These are phyloP conservation scores for Talaromyces adpressus DNA, from an alignment of 495 filamentous ascomycete species.

Conservation along the genomic window DNA sequence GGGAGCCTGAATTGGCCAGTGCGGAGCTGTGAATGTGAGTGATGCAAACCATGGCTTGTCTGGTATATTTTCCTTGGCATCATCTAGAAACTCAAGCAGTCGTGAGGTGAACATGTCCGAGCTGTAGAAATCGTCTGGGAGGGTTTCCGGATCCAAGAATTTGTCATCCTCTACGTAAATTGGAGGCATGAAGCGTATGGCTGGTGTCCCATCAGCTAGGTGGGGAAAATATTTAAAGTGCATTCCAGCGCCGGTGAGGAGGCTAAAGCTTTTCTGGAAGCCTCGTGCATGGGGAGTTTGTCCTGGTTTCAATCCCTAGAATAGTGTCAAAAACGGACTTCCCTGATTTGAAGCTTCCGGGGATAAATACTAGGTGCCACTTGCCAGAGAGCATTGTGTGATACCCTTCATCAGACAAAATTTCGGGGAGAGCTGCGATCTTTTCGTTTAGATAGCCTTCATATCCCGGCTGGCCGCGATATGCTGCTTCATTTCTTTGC, in stretches of 20 bases:
- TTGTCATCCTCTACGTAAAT: background rate
- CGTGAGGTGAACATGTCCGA: too few species aligned
- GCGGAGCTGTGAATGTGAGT: conserved; percentile 53
- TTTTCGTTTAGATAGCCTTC: conserved; percentile 59
- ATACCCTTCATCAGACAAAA: conserved; percentile 56
- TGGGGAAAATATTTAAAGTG: background rate
- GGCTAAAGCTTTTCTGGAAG: conserved; percentile 19
- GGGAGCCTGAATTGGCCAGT: conserved; percentile 55
- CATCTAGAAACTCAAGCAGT: conserved; percentile 47
- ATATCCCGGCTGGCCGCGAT: conserved; percentile 55
- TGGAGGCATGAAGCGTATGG: background rate
- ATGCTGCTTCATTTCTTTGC: conserved; percentile 33
- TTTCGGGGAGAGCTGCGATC: conserved; percentile 54
- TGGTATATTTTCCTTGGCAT: conserved; percentile 33
- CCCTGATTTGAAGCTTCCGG: conserved; percentile 34
- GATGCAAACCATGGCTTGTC: conserved; percentile 54
- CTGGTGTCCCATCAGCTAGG: background rate
- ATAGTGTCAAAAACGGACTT: conserved; percentile 49
- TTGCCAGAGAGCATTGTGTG: conserved; percentile 62
- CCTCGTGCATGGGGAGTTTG: conserved; percentile 33
- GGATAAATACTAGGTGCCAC: conserved; percentile 37
- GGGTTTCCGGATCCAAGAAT: too few species aligned
- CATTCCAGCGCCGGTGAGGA: background rate
- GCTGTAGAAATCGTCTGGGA: too few species aligned
- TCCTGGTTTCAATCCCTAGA: conserved; percentile 41